These are phyloP conservation scores for Elsinoe ampelina DNA, from an alignment of 2,329 filamentous ascomycete genomes.

Conservation along the genomic window DNA sequence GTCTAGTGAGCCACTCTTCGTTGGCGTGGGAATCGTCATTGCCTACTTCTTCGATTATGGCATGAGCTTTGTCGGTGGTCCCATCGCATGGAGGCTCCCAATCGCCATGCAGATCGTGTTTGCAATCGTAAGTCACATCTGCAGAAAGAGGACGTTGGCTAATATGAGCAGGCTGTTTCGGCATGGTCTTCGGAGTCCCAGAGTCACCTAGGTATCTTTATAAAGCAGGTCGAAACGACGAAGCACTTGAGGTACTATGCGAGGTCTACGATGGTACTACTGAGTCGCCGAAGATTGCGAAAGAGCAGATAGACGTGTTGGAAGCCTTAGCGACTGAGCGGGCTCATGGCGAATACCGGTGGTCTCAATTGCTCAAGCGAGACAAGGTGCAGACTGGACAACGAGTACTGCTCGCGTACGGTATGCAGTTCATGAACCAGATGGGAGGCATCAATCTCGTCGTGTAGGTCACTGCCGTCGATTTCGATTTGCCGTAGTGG, in stretches of 20 bases:
- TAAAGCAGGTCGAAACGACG: slow-evolving; percentile 24
- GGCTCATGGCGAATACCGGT: slow-evolving; percentile 31
- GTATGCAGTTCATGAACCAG: slow-evolving; percentile 34
- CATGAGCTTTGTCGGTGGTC: slow-evolving; percentile 33
- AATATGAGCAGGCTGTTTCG: slow-evolving; percentile 26
- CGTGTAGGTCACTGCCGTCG: slow-evolving; percentile 21
- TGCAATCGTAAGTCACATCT: slow-evolving; percentile 22
- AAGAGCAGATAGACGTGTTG: slow-evolving; percentile 29
- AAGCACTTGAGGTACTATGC: slow-evolving; percentile 27
- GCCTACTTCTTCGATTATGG: slow-evolving; percentile 29
- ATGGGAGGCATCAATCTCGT: slow-evolving; percentile 33
- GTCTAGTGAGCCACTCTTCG: slow-evolving; percentile 27
- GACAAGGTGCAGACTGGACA: slow-evolving; percentile 34
- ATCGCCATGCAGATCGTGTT: slow-evolving; percentile 39
- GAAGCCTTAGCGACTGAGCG: slow-evolving; percentile 29
- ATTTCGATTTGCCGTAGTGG: not conserved
- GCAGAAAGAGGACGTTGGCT: slow-evolving; percentile 15
- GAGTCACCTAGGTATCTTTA: slow-evolving; percentile 35
- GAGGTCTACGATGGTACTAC: slow-evolving; percentile 25
- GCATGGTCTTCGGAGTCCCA: slow-evolving; percentile 31
- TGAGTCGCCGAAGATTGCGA: slow-evolving; percentile 22
- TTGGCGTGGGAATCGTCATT: slow-evolving; percentile 28
- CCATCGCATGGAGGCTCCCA: slow-evolving; percentile 39
- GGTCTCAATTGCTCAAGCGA: slow-evolving; percentile 31
- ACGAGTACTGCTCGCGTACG: slow-evolving; percentile 32